Evolutionary conservation across 164 flowering plant species (phyloP), one percentile per base, ranked within the genome.

Genomic region (Nymphaea colorata): DNA sequence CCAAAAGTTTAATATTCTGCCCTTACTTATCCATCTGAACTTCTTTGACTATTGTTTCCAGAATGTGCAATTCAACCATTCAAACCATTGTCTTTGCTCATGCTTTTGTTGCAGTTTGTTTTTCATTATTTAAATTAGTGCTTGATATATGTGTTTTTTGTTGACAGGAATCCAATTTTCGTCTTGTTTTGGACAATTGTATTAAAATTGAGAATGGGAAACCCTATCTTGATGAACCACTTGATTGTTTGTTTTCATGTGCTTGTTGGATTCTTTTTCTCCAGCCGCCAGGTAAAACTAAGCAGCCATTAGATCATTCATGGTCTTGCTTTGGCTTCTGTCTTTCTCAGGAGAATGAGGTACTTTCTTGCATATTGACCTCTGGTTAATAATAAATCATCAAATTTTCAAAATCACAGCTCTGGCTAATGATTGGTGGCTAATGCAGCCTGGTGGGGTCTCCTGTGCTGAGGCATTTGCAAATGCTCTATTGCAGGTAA

Each of bases 331-430:
- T 85, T 76, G 91, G 90, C 69, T 92, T 92, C 82, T 85, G 96
- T 67, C 88, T 92, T 70, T 82, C 98, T 36, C 94, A 90, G 74
- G 98, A 88, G 36, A 84, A 80, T 74, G 93, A 92, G 98, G 98
- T 90, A 82, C 36, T 25, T 17, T 61, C 17, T 61, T 61, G 3
- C 41, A 36, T n/a, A 6, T n/a, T 47, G 7, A 47, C 12, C 11
- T 4, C 12, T 47, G 12, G 12, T 47, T 47, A 47, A 7, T 6
- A 47, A 47, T 7, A 47, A 47, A 7, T 6, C 7, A 47, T 6
- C 7, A 6, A 25, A 25, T 25, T 25, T 25, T 25, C 36, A 12
- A 7, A 47, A 47, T 47, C 55, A 12, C 55, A 6, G 55, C 12
- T 47, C 55, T 12, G 12, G 55, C 55, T 47, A 47, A 47, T 42